phyloP scores from a whole-genome alignment of 139 green algal species.

The Eudorina sp. region DNA sequence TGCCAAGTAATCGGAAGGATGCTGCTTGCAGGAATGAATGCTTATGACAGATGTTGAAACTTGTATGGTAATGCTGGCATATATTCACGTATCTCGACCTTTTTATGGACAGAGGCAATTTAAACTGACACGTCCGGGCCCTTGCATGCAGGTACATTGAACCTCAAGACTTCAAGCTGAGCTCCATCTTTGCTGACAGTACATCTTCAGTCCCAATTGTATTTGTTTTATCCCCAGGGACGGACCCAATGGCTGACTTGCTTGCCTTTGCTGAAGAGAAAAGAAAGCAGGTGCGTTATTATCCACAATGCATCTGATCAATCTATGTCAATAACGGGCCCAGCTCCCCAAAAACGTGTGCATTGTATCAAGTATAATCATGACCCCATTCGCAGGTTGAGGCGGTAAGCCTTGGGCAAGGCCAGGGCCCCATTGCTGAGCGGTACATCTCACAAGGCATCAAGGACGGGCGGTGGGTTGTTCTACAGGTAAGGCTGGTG shows the following conservation, averaged over 20 bases:
- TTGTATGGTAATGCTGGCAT: too few relatives aligned
- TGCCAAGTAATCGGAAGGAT: too few relatives aligned
- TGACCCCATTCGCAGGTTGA: conserved; percentile 66
- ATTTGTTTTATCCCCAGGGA: conserved; percentile 78
- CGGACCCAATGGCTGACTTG: conserved; percentile 76
- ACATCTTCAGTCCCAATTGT: conserved; percentile 71
- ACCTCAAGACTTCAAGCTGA: conserved; percentile 79
- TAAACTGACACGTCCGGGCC: too few relatives aligned
- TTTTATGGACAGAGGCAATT: too few relatives aligned
- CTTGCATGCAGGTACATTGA: conserved; percentile 72
- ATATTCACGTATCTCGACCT: too few relatives aligned
- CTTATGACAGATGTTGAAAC: too few relatives aligned
- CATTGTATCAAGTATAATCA: too few relatives aligned
- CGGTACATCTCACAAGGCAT: conserved; percentile 71
- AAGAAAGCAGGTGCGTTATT: conserved; percentile 62
- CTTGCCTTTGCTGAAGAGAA: conserved; percentile 82
- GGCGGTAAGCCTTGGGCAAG: conserved; percentile 80
- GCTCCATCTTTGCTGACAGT: conserved; percentile 75
- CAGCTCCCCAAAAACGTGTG: too few relatives aligned
- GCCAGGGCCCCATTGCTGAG: conserved; percentile 80
- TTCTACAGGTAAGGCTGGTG: conserved; percentile 61
- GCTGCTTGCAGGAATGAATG: too few relatives aligned
- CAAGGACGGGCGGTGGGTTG: conserved; percentile 80
- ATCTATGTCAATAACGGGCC: too few relatives aligned
- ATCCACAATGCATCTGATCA: too few relatives aligned